Evolutionary conservation across 257 asterid species (phyloP), one percentile per base, ranked within the genome.

Genomic region (Paulownia fortunei): DNA sequence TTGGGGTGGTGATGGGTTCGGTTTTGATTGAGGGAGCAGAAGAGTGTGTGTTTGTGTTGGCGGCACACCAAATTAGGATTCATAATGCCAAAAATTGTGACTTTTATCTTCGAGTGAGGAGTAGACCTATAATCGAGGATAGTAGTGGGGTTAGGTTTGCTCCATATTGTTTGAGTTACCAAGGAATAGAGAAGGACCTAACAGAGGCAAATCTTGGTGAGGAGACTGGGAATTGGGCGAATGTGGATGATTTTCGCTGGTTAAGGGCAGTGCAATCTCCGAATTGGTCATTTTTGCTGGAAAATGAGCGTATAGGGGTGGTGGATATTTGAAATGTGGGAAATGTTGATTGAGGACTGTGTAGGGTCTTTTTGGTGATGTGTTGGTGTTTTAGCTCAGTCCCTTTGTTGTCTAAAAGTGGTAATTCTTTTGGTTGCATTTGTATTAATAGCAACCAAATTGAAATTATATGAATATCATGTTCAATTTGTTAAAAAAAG

Each of bases 111-210:
- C 85, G 97, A 8, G 94, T 75, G 37, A 86, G 97, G 85, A 94
- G 98, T 82, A 91, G 97, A 72, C 97, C 98, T n/a, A 92, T 92
- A 64, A 89, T 94, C 63, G 98, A 94, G 87, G 94, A 94, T 61
- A 63, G 97, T 72, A 69, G 21, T 58, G 90, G 89, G 68, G 90
- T 89, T 73, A 83, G 92, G 62, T 87, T 92, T 82, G 96, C 96
- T 37, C 97, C 98, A 0, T 92, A 88, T 77, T 82, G 92, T 68
- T 87, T 94, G 88, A 85, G 72, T 47, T 94, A 92, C 73, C 68
- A 80, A 36, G 94, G 93, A 75, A 76, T 92, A 23, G 91, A 87
- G 79, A 76, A 78, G 86, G 92, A 94, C 69, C 91, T 94, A 3
- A 81, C 73, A 32, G 89, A 84, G 79, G 96, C 97, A 5, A 91